phyloP scores from a whole-genome alignment of 345 rosid genomes.

The Arabis alpina region DNA sequence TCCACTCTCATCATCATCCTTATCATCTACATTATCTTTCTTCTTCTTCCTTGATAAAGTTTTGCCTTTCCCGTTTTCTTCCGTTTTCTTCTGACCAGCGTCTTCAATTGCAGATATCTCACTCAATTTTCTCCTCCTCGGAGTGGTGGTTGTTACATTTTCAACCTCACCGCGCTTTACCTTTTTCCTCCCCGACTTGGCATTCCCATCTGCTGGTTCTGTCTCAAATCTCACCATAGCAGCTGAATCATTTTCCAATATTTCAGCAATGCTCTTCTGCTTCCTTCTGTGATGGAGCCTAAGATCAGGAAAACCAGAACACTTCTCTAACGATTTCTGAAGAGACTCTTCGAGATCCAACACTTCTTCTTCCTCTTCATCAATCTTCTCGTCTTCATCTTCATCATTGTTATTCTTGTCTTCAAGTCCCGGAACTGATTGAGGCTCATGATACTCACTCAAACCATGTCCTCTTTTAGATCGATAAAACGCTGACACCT shows the following conservation, averaged over 20 bases:
- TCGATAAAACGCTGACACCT: constrained; percentile 71
- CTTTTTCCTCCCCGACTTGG: constrained; percentile 44
- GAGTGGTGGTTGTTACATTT: constrained; percentile 1
- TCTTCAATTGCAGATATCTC: constrained; percentile 24
- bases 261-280: constrained; percentile 89
- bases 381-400: constrained; percentile 30
- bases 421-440: constrained; percentile 69
- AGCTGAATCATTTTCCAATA: constrained; percentile 52
- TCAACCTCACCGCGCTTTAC: constrained; percentile 39
- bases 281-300: constrained; percentile 56
- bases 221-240: constrained; percentile 40
- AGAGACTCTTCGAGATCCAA: constrained; percentile 35
- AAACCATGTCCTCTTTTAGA: constrained; percentile 55
- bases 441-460: constrained; percentile 55
- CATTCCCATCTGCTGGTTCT: constrained; percentile 23
- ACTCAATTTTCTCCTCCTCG: constrained; percentile 36
- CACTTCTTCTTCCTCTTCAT: constrained; percentile 43
- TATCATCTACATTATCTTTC: constrained; percentile 31
- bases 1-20: constrained; percentile 20
- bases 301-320: constrained; percentile 49
- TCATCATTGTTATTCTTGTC: constrained; percentile 47
- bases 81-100: constrained; percentile 31
- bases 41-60: constrained; percentile 37
- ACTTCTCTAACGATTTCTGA: constrained; percentile 41
- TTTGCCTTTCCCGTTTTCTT: constrained; percentile 39